A percentile compares a stretch with the other conserved stretches of the same genome.
phyloP scores from a whole-genome alignment of 768 basidiomycete species.

The Termitomyces sp. region DNA sequence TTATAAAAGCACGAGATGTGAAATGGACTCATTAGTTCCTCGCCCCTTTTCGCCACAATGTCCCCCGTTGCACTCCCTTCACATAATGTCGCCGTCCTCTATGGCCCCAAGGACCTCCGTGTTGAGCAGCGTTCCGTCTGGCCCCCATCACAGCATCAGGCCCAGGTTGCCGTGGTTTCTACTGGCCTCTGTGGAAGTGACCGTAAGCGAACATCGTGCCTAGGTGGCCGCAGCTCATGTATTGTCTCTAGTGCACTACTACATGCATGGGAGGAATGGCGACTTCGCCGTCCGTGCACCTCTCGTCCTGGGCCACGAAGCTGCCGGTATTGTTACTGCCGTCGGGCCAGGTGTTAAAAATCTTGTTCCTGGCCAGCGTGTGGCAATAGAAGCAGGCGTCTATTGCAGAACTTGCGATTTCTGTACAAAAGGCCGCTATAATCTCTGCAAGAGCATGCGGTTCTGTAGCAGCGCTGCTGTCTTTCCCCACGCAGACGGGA shows the following conservation, averaged over 20 bases:
- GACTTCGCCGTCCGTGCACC: slow-evolving; percentile 85
- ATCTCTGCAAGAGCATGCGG: slow-evolving; percentile 86
- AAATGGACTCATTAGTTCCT: slow-evolving; percentile 14
- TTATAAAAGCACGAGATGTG: slow-evolving; percentile 14
- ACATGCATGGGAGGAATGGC: slow-evolving; percentile 83
- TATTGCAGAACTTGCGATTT: slow-evolving; percentile 73
- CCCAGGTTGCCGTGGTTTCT: slow-evolving; percentile 71
- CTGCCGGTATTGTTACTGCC: slow-evolving; percentile 83
- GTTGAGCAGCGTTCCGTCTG: slow-evolving; percentile 69
- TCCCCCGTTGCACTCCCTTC: slow-evolving; percentile 43
- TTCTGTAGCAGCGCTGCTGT: slow-evolving; percentile 90
- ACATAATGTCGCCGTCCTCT: slow-evolving; percentile 74
- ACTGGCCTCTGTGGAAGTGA: slow-evolving; percentile 93
- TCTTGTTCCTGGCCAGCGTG: slow-evolving; percentile 74
- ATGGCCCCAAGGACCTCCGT: slow-evolving; percentile 79
- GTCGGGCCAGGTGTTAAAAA: slow-evolving; percentile 65
- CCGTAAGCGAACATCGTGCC: slow-evolving; percentile 36
- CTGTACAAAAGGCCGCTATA: slow-evolving; percentile 79
- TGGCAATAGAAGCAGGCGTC: slow-evolving; percentile 92
- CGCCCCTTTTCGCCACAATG: slow-evolving; percentile 20
- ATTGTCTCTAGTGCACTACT: slow-evolving; percentile 75
- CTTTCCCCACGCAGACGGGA: slow-evolving; percentile 91
- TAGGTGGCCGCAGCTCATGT: background rate
- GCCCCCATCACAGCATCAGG: slow-evolving; percentile 67
- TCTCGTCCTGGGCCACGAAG: slow-evolving; percentile 91